Conservation (phyloP, 805 yeast species). For the Candida maltosa region DNA sequence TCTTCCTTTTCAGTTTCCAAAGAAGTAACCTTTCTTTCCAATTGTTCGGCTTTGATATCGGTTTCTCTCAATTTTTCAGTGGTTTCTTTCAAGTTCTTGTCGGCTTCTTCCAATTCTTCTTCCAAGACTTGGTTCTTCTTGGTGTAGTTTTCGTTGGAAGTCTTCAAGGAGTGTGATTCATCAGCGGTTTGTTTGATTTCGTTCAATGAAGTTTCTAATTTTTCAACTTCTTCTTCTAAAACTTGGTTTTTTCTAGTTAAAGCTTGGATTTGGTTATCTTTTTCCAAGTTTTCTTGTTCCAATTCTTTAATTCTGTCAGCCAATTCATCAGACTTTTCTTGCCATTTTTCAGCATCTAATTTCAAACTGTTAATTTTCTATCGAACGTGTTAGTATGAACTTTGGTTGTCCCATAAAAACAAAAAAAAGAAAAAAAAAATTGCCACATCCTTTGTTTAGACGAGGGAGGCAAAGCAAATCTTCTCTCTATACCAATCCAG, state of each 20-base stretch:
- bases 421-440: neutral
- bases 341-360: conserved; percentile 95
- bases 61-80: conserved; percentile 92
- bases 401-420: neutral
- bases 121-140: conserved; percentile 87
- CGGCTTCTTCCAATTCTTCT: conserved; percentile 87
- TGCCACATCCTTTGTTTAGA: too few relatives aligned
- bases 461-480: too few relatives aligned
- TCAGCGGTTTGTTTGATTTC: conserved; percentile 86
- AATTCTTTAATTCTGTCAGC: conserved; percentile 76
- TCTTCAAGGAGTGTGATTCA: conserved; percentile 82
- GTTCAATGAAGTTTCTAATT: conserved; percentile 67
- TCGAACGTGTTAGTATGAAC: conserved; percentile 1
- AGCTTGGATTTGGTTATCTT: conserved; percentile 93
- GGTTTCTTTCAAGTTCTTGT: conserved; percentile 86
- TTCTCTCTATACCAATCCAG: too few relatives aligned
- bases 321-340: conserved; percentile 91
- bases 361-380: conserved; percentile 87
- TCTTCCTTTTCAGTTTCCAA: conserved; percentile 90
- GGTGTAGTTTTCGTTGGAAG: conserved; percentile 86
- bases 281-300: conserved; percentile 88
- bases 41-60: conserved; percentile 93
- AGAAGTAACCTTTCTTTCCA: conserved; percentile 89
- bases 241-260: conserved; percentile 88
- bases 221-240: conserved; percentile 79